phyloP scores from a whole-genome alignment of 352 stramenopile species.

The Phytophthora meadii region DNA sequence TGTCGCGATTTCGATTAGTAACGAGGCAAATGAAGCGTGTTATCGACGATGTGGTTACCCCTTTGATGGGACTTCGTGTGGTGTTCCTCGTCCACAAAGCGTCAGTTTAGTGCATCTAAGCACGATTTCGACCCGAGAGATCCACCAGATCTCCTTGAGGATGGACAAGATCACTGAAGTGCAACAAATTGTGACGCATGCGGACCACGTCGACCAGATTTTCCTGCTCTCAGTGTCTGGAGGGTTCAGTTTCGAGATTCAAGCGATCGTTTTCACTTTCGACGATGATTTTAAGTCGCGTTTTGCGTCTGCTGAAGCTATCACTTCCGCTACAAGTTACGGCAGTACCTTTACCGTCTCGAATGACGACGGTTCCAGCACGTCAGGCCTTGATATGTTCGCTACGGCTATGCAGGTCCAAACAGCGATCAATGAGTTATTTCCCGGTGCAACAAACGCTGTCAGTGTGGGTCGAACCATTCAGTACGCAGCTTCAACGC shows the following conservation, averaged over 20 bases:
- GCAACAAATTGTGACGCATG: conserved; percentile 65
- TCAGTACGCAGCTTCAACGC: conserved; percentile 34
- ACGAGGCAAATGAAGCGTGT: conserved; percentile 64
- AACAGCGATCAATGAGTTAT: conserved; percentile 48
- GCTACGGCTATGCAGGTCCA: conserved; percentile 46
- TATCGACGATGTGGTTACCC: conserved; percentile 79
- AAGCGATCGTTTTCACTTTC: conserved; percentile 59
- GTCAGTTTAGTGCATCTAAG: conserved; percentile 60
- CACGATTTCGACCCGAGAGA: conserved; percentile 69
- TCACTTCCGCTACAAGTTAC: conserved; percentile 43
- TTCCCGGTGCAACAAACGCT: conserved; percentile 24
- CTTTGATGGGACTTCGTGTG: conserved; percentile 57
- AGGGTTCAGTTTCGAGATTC: conserved; percentile 53
- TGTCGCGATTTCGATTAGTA: conserved; percentile 82
- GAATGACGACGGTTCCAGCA: conserved; percentile 17
- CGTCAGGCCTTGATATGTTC: conserved; percentile 59
- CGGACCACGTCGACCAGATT: conserved; percentile 68
- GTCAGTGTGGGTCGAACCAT: conserved; percentile 48
- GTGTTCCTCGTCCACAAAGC: conserved; percentile 72
- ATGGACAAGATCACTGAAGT: conserved; percentile 68
- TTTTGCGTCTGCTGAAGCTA: conserved; percentile 41
- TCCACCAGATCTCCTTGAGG: conserved; percentile 60
- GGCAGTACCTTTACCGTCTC: conserved; percentile 51
- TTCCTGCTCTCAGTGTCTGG: conserved; percentile 49
- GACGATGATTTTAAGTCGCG: conserved; percentile 56